Evolutionary conservation across 352 stramenopile genomes (phyloP).

Genomic region (Pythium grandisporangium): DNA sequence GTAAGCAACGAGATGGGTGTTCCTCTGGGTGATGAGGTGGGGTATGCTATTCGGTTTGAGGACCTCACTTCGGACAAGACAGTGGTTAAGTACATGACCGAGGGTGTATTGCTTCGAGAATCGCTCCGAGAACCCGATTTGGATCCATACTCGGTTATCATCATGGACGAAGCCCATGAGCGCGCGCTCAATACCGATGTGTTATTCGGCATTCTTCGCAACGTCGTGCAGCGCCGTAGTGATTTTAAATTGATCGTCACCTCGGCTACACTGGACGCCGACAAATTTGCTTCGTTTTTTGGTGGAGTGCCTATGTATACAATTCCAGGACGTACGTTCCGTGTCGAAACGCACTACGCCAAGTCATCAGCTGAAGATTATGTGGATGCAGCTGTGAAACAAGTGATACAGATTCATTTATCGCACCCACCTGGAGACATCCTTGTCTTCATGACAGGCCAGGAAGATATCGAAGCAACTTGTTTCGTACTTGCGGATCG

Average conservation of each 20-base stretch:
- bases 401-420: constrained; percentile 98
- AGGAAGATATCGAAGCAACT: constrained; percentile 98
- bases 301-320: constrained; percentile 95
- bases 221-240: constrained; percentile 80
- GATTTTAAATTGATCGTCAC: constrained; percentile 92
- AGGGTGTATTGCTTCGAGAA: constrained; percentile 90
- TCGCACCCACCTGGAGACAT: constrained; percentile 96
- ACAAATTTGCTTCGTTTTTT: constrained; percentile 97
- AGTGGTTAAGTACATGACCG: constrained; percentile 96
- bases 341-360: constrained; percentile 80
- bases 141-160: constrained; percentile 83
- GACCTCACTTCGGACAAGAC: constrained; percentile 93
- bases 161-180: constrained; percentile 95
- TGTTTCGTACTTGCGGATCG: constrained; percentile 93
- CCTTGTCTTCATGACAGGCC: constrained; percentile 99
- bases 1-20: constrained; percentile 97
- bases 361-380: constrained; percentile 97
- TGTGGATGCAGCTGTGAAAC: constrained; percentile 96
- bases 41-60: constrained; percentile 93
- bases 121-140: constrained; percentile 85
- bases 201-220: constrained; percentile 90
- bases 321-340: constrained; percentile 89
- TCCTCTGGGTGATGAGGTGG: constrained; percentile 86
- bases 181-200: constrained; percentile 93
- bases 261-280: constrained; percentile 95